Conservation (phyloP, 78 protist species). For the Dictyostelium capitatum region DNA sequence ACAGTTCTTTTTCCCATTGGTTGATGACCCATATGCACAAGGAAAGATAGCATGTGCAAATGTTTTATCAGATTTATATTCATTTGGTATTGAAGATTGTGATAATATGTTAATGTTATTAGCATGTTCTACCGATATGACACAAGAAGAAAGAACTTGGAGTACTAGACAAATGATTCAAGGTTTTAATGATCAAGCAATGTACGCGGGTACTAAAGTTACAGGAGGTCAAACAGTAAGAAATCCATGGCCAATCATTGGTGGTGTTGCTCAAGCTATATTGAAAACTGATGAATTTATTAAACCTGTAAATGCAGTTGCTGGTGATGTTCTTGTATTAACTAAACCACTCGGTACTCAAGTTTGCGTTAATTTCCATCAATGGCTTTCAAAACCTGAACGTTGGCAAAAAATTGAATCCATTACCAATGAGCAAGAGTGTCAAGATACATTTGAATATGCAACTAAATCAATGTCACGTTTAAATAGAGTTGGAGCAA, state of each 20-base stretch:
- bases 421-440: conserved; percentile 38
- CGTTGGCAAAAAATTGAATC: conserved; percentile 15
- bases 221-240: conserved; percentile 94
- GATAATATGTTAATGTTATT: conserved; percentile 95
- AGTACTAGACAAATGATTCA: conserved; percentile 74
- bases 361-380: conserved; percentile 92
- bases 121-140: conserved; percentile 87
- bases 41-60: conserved; percentile 95
- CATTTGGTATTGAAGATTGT: conserved; percentile 90
- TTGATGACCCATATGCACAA: conserved; percentile 93
- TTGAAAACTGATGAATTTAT: conserved; percentile 69
- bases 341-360: conserved; percentile 97
- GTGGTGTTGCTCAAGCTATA: conserved; percentile 94
- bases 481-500: conserved; percentile 81
- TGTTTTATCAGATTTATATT: conserved; percentile 92
- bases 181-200: conserved; percentile 86
- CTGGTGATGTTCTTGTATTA: conserved; percentile 93
- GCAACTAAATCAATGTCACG: conserved; percentile 86
- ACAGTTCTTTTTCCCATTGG: conserved; percentile 94
- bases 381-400: conserved; percentile 84
- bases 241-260: conserved; percentile 90
- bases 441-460: conserved; percentile 37
- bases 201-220: conserved; percentile 83
- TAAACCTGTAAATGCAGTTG: conserved; percentile 77
- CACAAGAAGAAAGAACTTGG: conserved; percentile 60